A percentile compares a stretch with the other conserved stretches of the same genome.
Conservation (phyloP, 2,329 filamentous ascomycete species). For the Fusarium sp. region DNA sequence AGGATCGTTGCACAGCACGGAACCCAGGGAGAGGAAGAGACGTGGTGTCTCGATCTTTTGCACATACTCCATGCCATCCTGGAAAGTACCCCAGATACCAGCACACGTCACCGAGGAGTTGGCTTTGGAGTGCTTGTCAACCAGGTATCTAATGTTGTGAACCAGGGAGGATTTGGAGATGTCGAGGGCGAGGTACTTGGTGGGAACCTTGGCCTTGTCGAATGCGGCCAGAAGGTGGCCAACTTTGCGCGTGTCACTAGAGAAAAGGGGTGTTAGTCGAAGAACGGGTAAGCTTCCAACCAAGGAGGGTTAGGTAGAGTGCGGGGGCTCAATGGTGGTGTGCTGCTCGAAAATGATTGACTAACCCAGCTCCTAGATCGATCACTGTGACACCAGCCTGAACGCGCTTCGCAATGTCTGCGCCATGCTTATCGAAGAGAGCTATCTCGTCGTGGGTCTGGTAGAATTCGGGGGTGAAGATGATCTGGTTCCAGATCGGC, state of each 20-base stretch:
- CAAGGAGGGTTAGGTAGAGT: conserved; percentile 23
- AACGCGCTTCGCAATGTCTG: conserved; percentile 49
- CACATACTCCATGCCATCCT: conserved; percentile 50
- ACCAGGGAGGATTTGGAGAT: conserved; percentile 53
- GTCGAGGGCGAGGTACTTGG: conserved; percentile 55
- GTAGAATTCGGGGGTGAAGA: conserved; percentile 54
- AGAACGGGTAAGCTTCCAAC: conserved; percentile 31
- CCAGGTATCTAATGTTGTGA: conserved; percentile 50
- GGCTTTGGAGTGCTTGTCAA: conserved; percentile 43
- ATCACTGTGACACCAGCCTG: conserved; percentile 50
- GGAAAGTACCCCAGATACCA: conserved; percentile 56
- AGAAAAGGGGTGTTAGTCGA: conserved; percentile 23
- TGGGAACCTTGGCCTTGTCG: conserved; percentile 44
- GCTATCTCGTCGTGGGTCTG: conserved; percentile 56
- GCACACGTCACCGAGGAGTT: conserved; percentile 49
- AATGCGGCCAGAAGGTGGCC: conserved; percentile 52
- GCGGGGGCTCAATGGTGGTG: conserved; percentile 13
- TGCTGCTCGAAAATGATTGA: conserved; percentile 22
- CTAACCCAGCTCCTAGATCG: conserved; percentile 58
- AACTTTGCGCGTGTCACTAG: conserved; percentile 56
- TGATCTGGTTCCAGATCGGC: conserved; percentile 56
- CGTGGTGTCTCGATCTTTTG: conserved; percentile 47
- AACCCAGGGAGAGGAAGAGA: conserved; percentile 56
- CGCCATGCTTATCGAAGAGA: conserved; percentile 51
- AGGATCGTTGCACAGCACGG: conserved; percentile 57